Evolutionary conservation across 139 green algal genomes (phyloP).

Genomic region (Edaphochlamys debaryana): DNA sequence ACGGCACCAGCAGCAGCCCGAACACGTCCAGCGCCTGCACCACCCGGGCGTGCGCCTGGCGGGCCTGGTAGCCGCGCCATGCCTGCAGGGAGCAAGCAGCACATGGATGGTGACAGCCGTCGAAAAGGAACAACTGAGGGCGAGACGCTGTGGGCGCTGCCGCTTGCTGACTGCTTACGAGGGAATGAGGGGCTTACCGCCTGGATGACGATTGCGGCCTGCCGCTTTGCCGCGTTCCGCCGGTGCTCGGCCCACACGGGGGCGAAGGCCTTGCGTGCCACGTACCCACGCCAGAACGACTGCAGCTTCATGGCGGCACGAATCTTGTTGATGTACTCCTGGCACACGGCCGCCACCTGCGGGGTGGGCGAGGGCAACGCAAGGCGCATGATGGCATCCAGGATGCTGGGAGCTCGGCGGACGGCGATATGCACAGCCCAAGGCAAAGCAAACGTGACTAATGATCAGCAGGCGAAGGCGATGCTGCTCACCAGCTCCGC

Average conservation of each 20-base stretch:
- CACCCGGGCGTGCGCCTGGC: not conserved
- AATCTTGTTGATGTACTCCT: too few species aligned
- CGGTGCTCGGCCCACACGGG: slow-evolving; percentile 23
- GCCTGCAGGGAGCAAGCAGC: slow-evolving; percentile 16
- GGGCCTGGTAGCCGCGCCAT: slow-evolving; percentile 24
- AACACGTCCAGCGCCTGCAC: not conserved
- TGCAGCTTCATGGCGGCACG: slow-evolving; percentile 59
- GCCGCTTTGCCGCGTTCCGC: not conserved
- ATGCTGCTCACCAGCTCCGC: too few species aligned
- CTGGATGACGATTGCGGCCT: slow-evolving; percentile 44
- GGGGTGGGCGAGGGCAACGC: too few species aligned
- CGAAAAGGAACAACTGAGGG: too few species aligned
- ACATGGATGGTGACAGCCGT: not conserved
- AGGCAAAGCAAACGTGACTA: too few species aligned
- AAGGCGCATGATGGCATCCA: too few species aligned
- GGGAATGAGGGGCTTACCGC: slow-evolving; percentile 33
- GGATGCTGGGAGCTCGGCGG: too few species aligned
- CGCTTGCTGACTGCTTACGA: too few species aligned
- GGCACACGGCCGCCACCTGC: too few species aligned
- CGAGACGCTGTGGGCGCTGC: too few species aligned
- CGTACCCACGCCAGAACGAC: slow-evolving; percentile 50
- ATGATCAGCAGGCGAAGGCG: too few species aligned
- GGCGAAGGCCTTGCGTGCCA: slow-evolving; percentile 28
- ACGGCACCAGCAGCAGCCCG: not conserved
- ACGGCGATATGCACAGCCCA: too few species aligned